Conservation (phyloP, 2,329 filamentous ascomycete species). For the Penicillium capsulatum region DNA sequence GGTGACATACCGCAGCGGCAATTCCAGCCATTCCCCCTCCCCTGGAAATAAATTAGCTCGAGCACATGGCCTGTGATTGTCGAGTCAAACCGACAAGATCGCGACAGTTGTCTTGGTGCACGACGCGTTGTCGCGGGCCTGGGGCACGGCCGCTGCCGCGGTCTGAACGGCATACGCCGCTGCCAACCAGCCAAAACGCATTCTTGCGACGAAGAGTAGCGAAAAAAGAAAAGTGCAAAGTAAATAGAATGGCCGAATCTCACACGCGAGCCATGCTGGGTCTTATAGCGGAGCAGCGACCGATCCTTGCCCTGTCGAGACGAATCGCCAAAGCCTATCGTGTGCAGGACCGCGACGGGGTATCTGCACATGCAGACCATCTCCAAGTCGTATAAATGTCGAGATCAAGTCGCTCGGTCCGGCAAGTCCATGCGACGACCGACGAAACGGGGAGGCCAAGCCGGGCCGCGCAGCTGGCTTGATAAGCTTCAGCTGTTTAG, state of each 20-base stretch:
- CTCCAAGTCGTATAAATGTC: too few species aligned
- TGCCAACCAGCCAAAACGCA: conserved; percentile 9
- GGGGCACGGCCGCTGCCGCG: conserved; percentile 18
- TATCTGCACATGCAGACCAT: not conserved
- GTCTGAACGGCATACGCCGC: conserved; percentile 12
- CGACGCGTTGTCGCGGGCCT: conserved; percentile 15
- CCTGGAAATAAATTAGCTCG: conserved; percentile 10
- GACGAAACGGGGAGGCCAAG: conserved; percentile 16
- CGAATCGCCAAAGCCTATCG: too few species aligned
- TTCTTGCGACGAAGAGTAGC: not conserved
- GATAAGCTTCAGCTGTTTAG: too few species aligned
- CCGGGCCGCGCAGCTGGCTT: too few species aligned
- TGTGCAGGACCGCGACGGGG: too few species aligned
- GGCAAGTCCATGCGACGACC: conserved; percentile 19
- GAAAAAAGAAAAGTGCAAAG: not conserved
- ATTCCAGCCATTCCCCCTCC: conserved; percentile 62
- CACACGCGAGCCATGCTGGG: too few species aligned
- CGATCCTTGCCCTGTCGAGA: not conserved
- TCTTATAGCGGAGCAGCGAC: too few species aligned
- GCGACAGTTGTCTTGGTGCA: conserved; percentile 34
- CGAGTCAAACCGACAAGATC: conserved; percentile 27
- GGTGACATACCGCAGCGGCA: conserved; percentile 51
- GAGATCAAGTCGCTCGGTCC: too few species aligned
- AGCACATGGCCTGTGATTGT: too few species aligned
- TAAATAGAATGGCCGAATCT: too few species aligned